Conservation (phyloP, 2,329 filamentous ascomycete genomes). For the Ophiocordyceps camponoti-saundersi region DNA sequence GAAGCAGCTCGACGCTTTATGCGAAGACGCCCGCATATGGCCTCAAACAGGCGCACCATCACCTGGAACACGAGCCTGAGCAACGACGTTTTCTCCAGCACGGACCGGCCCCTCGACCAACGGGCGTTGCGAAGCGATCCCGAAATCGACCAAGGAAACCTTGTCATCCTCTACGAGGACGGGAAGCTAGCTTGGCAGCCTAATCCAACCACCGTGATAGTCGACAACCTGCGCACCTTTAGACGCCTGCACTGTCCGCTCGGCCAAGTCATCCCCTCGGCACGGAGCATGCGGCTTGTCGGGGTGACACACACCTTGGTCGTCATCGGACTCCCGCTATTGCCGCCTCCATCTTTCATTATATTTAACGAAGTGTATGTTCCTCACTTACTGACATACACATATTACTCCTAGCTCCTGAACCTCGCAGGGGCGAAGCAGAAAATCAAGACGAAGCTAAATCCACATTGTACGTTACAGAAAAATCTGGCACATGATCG, state of each 20-base stretch:
- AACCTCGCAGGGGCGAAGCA: not conserved
- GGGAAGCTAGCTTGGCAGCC: slow-evolving; percentile 12
- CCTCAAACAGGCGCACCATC: slow-evolving; percentile 2
- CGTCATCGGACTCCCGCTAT: not conserved
- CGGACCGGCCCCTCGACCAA: not conserved
- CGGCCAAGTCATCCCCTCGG: not conserved
- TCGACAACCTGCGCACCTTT: slow-evolving; percentile 9
- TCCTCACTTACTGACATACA: too few species aligned
- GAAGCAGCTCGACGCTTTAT: slow-evolving; percentile 3
- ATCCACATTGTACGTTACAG: slow-evolving; percentile 2
- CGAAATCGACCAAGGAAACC: slow-evolving; percentile 1
- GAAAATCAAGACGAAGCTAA: not conserved
- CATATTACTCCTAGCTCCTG: not conserved
- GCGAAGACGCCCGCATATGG: slow-evolving; percentile 3
- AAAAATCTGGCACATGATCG: slow-evolving; percentile 7
- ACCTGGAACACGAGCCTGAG: slow-evolving; percentile 5
- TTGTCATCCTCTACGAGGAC: slow-evolving; percentile 5
- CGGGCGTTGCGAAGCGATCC: not conserved
- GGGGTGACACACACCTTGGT: slow-evolving; percentile 5
- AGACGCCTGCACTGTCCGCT: slow-evolving; percentile 7
- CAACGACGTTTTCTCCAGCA: slow-evolving; percentile 1
- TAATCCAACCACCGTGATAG: slow-evolving; percentile 4
- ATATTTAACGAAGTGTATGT: slow-evolving; percentile 3
- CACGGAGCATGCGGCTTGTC: not conserved
- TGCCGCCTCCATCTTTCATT: too few species aligned